These are phyloP conservation scores for Wickerhamomyces rabaulensis DNA, from an alignment of 805 yeast genomes.

Conservation along the genomic window DNA sequence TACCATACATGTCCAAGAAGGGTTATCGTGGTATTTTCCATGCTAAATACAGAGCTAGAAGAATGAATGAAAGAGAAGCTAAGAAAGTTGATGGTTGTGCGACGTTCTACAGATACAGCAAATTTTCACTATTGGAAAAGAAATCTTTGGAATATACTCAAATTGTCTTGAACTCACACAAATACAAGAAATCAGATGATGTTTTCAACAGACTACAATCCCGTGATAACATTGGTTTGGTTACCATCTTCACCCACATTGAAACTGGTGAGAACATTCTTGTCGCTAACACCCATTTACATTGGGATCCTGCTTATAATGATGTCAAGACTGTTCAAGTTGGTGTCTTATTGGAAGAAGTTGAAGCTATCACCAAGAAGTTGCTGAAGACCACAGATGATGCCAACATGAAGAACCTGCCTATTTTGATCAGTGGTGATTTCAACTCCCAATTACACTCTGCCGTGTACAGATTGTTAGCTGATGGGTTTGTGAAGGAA, in stretches of 20 bases:
- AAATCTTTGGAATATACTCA: conserved; percentile 78
- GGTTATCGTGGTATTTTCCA: conserved; percentile 83
- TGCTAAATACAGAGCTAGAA: conserved; percentile 87
- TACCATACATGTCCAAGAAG: conserved; percentile 59
- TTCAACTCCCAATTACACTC: conserved; percentile 83
- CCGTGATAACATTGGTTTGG: conserved; percentile 87
- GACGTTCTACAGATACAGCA: conserved; percentile 68
- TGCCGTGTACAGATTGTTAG: conserved; percentile 88
- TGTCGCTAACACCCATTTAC: conserved; percentile 88
- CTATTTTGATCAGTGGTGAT: conserved; percentile 91
- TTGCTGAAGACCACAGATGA: conserved; percentile 31
- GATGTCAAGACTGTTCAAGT: conserved; percentile 97
- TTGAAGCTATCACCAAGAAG: conserved; percentile 56
- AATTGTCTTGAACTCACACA: conserved; percentile 74
- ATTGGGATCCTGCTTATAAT: conserved; percentile 96
- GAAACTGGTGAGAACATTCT: conserved; percentile 68
- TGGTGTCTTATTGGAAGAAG: conserved; percentile 84
- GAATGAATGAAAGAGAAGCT: conserved; percentile 76
- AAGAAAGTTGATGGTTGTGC: conserved; percentile 98
- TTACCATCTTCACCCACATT: conserved; percentile 67
- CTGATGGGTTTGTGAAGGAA: conserved; percentile 71
- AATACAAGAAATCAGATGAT: conserved; percentile 89
- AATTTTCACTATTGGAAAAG: conserved; percentile 67
- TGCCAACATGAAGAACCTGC: conserved; percentile 49
- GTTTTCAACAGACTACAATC: conserved; percentile 93